Base-by-base conservation (phyloP, 2,329 filamentous ascomycete species). In the Xylaria sp. region DNA sequence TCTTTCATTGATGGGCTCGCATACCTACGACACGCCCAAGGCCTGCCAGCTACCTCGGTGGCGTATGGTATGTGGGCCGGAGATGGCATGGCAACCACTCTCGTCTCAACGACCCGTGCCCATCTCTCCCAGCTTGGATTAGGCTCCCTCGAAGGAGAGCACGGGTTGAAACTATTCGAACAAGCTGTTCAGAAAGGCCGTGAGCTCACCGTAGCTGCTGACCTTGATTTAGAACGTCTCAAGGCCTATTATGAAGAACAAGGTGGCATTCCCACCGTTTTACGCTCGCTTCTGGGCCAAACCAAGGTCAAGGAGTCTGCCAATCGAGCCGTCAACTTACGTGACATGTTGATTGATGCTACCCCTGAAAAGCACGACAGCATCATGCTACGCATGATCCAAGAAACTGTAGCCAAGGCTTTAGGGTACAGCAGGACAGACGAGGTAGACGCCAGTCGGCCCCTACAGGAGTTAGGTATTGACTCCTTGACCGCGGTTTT, bases 11-110 rank as follows among this genome's bases (percentile, higher is more conserved):
- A 72, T 52, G 64, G 60, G 17, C 49, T 72, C 6, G 69, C 67
- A 13, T 60, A 71, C 33, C 54, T 65, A 17, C 66, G 68, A 29
- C 66, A 55, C 27, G 60, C 64, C 6, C 64, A 66, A 21, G 37
- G 55, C 15, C 54, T 72, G n/a, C 65, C 68, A 15, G 70, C 67
- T 11, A 69, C 68, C 6, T 72, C 70, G 10, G 52, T 72, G 31
- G 71, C 71, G 43, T 73, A 71, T 53, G 71, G 71, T 4, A 68
- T 67, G 33, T 72, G 68, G 71, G 68, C 46, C 40, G 71, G 70
- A 27, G 67, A 68, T 29, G 70, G 71, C n/a, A 73, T 73, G 70
- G 69, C 66, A 17, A 62, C 70, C 6, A 69, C 48, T 25, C 63
- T 72, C 19, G 57, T 21, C 37, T 33, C 27, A 17, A 54, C 33